Conservation (phyloP, 106 monocot species). For the Dactylorhiza incarnata region DNA sequence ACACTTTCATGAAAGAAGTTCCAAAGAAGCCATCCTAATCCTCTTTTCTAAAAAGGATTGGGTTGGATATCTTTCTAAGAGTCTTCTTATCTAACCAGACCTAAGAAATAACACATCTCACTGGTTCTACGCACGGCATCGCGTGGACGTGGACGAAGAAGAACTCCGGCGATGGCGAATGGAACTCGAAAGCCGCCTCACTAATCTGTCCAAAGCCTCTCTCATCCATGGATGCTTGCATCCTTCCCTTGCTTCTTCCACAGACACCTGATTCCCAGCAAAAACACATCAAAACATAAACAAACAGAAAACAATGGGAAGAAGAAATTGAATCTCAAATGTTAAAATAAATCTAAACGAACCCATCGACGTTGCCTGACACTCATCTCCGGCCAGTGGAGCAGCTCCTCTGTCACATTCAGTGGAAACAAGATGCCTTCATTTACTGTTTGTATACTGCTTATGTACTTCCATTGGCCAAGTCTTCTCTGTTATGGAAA, state of each 20-base stretch:
- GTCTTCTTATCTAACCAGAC: too few species aligned
- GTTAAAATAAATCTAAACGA: background rate
- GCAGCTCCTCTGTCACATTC: constrained; percentile 54
- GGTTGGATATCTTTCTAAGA: too few species aligned
- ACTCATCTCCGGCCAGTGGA: constrained; percentile 68
- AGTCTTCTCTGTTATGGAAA: constrained; percentile 22
- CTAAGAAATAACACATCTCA: too few species aligned
- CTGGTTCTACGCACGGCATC: too few species aligned
- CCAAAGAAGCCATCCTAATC: too few species aligned
- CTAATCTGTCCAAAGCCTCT: constrained; percentile 52
- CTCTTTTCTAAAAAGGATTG: too few species aligned
- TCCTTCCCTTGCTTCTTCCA: constrained; percentile 34
- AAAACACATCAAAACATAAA: background rate
- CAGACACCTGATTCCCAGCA: constrained; percentile 24
- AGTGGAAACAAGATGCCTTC: constrained; percentile 76
- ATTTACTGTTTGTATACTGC: constrained; percentile 29
- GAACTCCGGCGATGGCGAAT: background rate
- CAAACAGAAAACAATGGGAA: background rate
- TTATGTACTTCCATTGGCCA: constrained; percentile 63
- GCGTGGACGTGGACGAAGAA: too few species aligned
- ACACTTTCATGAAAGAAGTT: too few species aligned
- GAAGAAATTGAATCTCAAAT: background rate
- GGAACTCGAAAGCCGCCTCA: constrained; percentile 22
- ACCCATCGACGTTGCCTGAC: constrained; percentile 63
- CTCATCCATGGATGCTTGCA: constrained; percentile 60